A percentile compares a stretch with the other conserved stretches of the same genome.
Conservation (phyloP, 2,329 filamentous ascomycete genomes). For the Botrytis paeoniae region DNA sequence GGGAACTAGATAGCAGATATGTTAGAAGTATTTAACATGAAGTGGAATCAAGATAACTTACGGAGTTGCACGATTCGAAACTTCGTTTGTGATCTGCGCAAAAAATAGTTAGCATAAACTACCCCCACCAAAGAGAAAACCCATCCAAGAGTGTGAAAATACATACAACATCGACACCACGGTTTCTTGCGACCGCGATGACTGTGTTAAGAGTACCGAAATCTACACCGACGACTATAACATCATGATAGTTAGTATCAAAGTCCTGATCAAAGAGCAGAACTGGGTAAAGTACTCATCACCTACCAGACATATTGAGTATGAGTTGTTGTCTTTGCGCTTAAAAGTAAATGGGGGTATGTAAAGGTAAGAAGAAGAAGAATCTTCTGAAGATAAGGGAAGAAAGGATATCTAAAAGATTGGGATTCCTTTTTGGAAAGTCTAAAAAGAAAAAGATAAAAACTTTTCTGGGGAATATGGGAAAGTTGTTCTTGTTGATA, state of each 20-base stretch:
- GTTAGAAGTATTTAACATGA: background rate
- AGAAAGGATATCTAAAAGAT: background rate
- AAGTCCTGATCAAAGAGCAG: background rate
- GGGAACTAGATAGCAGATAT: constrained; percentile 56
- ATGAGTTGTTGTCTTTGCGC: constrained; percentile 10
- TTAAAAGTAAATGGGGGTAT: background rate
- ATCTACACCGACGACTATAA: constrained; percentile 52
- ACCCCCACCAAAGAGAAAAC: constrained; percentile 19
- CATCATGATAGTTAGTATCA: background rate
- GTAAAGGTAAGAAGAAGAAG: background rate
- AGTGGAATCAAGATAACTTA: constrained; percentile 56
- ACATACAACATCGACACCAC: constrained; percentile 98
- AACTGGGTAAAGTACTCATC: background rate
- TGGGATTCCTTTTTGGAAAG: background rate
- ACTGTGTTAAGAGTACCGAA: constrained; percentile 96
- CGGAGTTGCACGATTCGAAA: constrained; percentile 97
- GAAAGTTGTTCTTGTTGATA: background rate
- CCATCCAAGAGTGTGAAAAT: background rate
- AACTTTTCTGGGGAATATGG: no score
- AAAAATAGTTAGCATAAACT: constrained; percentile 32
- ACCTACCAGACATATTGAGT: constrained; percentile 14
- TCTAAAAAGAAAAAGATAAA: background rate
- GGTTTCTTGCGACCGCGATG: constrained; percentile 95
- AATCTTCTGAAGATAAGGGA: background rate
- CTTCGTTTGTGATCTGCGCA: constrained; percentile 90